phyloP scores from a whole-genome alignment of 208 protist species.

The Trichomonas gallinae region DNA sequence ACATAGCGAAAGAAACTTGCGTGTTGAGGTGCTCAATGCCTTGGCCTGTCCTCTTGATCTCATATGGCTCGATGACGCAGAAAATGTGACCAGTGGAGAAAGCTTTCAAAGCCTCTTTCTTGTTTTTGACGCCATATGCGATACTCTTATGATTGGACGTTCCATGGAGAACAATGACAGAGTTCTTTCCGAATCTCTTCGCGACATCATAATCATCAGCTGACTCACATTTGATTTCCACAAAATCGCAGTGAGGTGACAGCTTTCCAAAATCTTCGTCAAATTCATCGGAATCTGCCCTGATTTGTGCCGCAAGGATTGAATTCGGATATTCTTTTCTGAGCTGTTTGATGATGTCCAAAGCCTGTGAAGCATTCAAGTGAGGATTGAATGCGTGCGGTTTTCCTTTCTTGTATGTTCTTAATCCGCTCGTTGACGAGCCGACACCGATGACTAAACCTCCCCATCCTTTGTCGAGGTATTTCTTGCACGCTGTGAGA shows the following conservation, averaged over 20 bases:
- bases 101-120: not conserved
- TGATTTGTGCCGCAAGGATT: not conserved
- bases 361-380: not conserved
- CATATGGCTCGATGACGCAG: not conserved
- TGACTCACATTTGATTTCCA: not conserved
- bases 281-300: not conserved
- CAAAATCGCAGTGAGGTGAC: not conserved
- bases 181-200: not conserved
- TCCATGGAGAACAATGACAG: not conserved
- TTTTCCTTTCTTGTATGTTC: not conserved
- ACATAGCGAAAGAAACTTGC: not conserved
- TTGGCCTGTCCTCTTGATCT: not conserved
- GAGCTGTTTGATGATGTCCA: not conserved
- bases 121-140: not conserved
- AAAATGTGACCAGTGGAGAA: not conserved
- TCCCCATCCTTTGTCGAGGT: not conserved
- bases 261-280: not conserved
- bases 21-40: not conserved
- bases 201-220: not conserved
- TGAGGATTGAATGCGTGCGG: not conserved
- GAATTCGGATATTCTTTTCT: not conserved
- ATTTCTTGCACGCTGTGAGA: not conserved
- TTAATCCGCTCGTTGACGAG: too few relatives aligned
- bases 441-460: not conserved
- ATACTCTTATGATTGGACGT: not conserved